Conservation (phyloP, 108 stramenopile species). For the Cylindrotheca fusiformis region DNA sequence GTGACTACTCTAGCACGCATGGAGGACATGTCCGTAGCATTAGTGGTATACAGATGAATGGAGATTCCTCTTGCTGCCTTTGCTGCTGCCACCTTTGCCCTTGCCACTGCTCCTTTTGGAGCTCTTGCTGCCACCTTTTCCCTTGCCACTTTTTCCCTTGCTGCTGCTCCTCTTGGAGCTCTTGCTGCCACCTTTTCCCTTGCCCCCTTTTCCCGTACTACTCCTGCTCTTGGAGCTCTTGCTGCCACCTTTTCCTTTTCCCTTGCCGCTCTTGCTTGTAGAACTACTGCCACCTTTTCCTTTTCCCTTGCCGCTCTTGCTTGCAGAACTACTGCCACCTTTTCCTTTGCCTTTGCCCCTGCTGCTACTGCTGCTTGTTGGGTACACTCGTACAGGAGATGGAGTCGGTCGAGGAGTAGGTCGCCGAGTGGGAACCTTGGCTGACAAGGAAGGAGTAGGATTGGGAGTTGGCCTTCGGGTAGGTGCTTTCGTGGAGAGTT, state of each 20-base stretch:
- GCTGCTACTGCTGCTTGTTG: neutral
- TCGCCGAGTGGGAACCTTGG: neutral
- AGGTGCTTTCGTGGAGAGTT: neutral
- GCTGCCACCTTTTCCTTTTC: too few relatives aligned
- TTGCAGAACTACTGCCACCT: neutral
- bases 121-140: too few relatives aligned
- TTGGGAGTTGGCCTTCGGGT: neutral
- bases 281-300: neutral
- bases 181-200: too few relatives aligned
- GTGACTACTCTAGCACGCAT: too few relatives aligned
- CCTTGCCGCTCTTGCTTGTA: constrained; percentile 8
- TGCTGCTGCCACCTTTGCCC: neutral
- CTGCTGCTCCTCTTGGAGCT: too few relatives aligned
- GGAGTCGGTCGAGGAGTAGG: neutral
- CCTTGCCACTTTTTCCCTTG: too few relatives aligned
- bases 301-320: constrained; percentile 13
- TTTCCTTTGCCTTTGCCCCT: neutral
- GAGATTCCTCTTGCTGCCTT: neutral
- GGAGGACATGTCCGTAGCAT: too few relatives aligned
- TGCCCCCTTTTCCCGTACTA: too few relatives aligned
- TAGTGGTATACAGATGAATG: too few relatives aligned
- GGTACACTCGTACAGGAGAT: neutral
- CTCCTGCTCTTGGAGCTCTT: too few relatives aligned
- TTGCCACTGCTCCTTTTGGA: neutral
- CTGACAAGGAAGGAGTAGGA: neutral